phyloP scores from a whole-genome alignment of 176 grass and related monocot genomes.

The Ensete glaucum region DNA sequence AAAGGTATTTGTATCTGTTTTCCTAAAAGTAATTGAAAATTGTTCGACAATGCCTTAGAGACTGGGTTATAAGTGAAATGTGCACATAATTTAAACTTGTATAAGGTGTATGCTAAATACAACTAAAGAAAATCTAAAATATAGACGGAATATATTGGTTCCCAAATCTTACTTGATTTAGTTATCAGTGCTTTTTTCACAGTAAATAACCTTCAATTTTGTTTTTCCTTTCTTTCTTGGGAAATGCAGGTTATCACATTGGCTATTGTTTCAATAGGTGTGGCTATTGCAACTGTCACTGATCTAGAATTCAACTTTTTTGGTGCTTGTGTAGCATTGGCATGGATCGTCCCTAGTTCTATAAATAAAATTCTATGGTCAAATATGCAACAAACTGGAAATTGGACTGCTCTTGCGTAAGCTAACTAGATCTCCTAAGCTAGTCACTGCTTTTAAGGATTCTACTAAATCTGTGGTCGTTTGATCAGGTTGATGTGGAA shows the following conservation, averaged over 20 bases:
- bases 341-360: conserved; percentile 88
- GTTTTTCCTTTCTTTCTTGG: conserved; percentile 1
- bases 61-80: no score
- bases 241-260: conserved; percentile 57
- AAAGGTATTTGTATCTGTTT: no score
- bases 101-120: not conserved
- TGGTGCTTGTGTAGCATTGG: conserved; percentile 82
- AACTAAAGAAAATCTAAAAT: not conserved
- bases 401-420: conserved; percentile 99
- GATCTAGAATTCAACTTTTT: conserved; percentile 96
- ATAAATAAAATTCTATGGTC: conserved; percentile 96
- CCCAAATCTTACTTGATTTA: not conserved
- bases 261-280: conserved; percentile 60
- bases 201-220: not conserved
- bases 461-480: conserved; percentile 30
- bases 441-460: conserved; percentile 10
- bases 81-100: no score
- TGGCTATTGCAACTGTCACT: conserved; percentile 83
- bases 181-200: not conserved
- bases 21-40: no score
- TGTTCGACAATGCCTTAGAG: no score
- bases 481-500: conserved; percentile 92
- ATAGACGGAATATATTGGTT: not conserved
- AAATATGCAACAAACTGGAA: conserved; percentile 82
- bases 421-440: conserved; percentile 19